Base-by-base conservation (phyloP, 331 rosid species). In the Saraca asoca region DNA sequence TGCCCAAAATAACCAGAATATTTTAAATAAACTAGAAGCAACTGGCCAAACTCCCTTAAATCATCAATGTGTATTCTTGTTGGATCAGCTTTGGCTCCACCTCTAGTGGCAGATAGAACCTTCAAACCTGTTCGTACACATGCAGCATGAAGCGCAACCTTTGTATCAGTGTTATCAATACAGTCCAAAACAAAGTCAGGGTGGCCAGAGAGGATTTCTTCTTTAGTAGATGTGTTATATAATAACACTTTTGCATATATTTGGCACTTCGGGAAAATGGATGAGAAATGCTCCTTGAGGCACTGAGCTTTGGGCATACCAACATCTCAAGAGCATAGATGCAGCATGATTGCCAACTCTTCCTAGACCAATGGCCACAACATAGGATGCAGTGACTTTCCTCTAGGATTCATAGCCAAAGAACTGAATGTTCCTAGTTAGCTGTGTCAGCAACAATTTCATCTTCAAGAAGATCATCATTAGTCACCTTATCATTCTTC, bases 281-380 rank as follows among this genome's bases (percentile, higher is more conserved):
- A 87, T 63, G 51, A 68, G 79, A 87, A 87, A 82, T 89, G 95
- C 73, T 87, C 87, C 86, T 81, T 93, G 49, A 85, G 94, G 82
- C 96, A 89, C 80, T 84, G 87, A 70, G 95, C 90, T 84, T 89
- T 93, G 13, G 98, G 81, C 73, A 86, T 80, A 78, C 98, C 98
- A 66, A 93, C 98, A 81, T 93, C 96, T 84, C 74, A 93, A 78
- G 69, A 93, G 96, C 98, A 93, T 85, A 64, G 86, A 59, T 41
- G 98, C 96, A 57, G 98, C 98, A 75, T 93, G 95, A 78, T 96
- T 93, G 71, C 96, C 96, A 16, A 93, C 95, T 72, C 98, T 95
- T 76, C 98, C 98, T 76, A 93, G 96, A 73, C 98, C 98, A 82
- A 93, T 87, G 66, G 89, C 90, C 77, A 93, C 96, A 68, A 89